Evolutionary conservation across 148 eudicot species (phyloP).

Genomic region (Arbutus unedo): DNA sequence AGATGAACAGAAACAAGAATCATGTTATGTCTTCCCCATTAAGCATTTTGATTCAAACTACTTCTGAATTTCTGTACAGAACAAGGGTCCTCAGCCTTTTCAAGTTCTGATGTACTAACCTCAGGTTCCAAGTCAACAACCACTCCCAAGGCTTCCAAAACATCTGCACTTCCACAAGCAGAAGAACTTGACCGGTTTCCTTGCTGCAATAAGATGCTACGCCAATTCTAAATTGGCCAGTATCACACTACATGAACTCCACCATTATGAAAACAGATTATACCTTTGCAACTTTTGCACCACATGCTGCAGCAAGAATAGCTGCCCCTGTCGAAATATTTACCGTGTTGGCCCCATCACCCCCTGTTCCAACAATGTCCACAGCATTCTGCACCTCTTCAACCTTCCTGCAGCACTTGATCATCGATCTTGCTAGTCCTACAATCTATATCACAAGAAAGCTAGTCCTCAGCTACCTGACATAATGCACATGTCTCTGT

Average conservation of each 20-base stretch:
- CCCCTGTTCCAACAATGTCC: constrained; percentile 82
- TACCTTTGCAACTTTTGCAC: constrained; percentile 87
- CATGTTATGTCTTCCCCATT: not conserved
- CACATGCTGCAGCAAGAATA: constrained; percentile 72
- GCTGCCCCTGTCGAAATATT: constrained; percentile 81
- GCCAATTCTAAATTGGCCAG: not conserved
- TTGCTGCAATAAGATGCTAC: constrained; percentile 48
- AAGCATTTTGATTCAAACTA: not conserved
- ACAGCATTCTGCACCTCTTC: constrained; percentile 56
- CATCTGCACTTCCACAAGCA: constrained; percentile 83
- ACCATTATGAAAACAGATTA: not conserved
- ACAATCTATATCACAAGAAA: constrained; percentile 41
- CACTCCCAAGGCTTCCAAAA: constrained; percentile 66
- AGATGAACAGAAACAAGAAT: not conserved
- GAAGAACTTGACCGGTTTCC: constrained; percentile 84
- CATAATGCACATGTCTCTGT: not conserved
- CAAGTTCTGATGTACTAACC: constrained; percentile 35
- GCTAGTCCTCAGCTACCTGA: not conserved
- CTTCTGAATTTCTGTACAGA: not conserved
- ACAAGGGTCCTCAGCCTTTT: constrained; percentile 1
- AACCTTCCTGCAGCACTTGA: constrained; percentile 52
- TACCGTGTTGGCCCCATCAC: constrained; percentile 76
- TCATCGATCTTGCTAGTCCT: constrained; percentile 74
- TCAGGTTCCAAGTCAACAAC: constrained; percentile 67
- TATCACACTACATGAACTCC: constrained; percentile 4